Percentiles rank a stretch among this genome's conserved stretches.
Conservation (phyloP, 1,284 basidiomycete species). For the Coniophora puteana region DNA sequence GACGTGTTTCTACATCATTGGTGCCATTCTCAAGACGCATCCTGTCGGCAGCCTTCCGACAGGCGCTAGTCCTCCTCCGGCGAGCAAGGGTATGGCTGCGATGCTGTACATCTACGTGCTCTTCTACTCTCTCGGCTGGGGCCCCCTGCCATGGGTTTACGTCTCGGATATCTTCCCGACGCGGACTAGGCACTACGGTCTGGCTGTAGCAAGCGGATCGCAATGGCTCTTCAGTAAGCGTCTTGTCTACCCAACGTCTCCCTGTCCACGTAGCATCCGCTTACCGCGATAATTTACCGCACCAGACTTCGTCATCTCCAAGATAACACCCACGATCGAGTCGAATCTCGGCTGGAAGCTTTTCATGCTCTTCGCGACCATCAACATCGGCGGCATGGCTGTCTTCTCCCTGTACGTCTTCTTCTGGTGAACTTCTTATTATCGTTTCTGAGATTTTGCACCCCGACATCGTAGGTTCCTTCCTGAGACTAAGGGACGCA, state of each 20-base stretch:
- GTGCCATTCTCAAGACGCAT: conserved; percentile 72
- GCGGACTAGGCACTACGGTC: conserved; percentile 73
- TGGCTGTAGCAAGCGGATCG: conserved; percentile 64
- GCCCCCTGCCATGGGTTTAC: conserved; percentile 65
- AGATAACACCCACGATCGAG: conserved; percentile 66
- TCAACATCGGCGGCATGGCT: conserved; percentile 53
- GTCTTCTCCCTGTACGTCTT: conserved; percentile 38
- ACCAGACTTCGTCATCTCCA: conserved; percentile 77
- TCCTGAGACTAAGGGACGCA: conserved; percentile 75
- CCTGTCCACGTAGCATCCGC: not conserved
- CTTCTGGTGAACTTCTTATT: not conserved
- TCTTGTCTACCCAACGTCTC: not conserved
- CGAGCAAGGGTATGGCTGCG: conserved; percentile 68
- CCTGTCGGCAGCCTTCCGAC: conserved; percentile 39
- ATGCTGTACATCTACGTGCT: conserved; percentile 75
- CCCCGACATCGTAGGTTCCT: conserved; percentile 50
- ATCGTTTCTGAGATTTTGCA: conserved; percentile 19
- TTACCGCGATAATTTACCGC: conserved; percentile 2
- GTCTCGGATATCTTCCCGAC: conserved; percentile 83
- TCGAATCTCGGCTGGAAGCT: conserved; percentile 60
- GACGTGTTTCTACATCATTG: conserved; percentile 62
- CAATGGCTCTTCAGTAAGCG: conserved; percentile 79
- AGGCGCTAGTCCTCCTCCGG: conserved; percentile 28
- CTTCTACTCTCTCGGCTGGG: conserved; percentile 74
- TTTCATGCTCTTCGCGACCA: conserved; percentile 66